Base-by-base conservation (phyloP, 345 rosid genomes). In the Noccaea bulbosa region DNA sequence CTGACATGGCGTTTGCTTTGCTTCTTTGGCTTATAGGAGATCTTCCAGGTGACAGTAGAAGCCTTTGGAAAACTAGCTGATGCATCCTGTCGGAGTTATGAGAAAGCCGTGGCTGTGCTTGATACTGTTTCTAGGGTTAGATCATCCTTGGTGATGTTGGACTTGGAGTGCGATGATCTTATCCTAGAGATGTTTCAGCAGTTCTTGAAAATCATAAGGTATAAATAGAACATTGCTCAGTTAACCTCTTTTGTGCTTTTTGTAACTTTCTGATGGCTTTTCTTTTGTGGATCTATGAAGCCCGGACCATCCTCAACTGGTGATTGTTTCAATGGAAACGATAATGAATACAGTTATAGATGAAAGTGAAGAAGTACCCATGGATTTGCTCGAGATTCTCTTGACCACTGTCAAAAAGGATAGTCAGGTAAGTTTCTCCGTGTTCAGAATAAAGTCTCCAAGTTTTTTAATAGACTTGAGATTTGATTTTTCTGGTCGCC, bases 101-200 rank as follows among this genome's bases (percentile, higher is more conserved):
- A 49, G 66, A 90, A 88, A 87, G 89, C 83, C 2, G 79, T 77
- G 30, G 80, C 79, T 11, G 78, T 87, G 67, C 90, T 93, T 61
- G 87, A 81, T 30, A 90, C 85, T 58, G 75, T 86, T 69, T 77
- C 98, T 24, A 85, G 73, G 74, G 90, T 88, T 34, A 83, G 86
- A 69, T 81, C 87, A 46, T 82, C 86, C 73, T 77, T 90, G 80
- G 73, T 93, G 74, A 88, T 93, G 97, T 72, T 88, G 77, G 96
- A 93, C 78, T 87, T 90, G 48, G 86, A 86, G 78, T 82, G 87
- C 41, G 87, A 90, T 57, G 78, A 65, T 53, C 79, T 88, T 67
- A 79, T 88, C 39, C 33, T 80, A 8, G 82, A 86, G 57, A 87
- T 90, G 90, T 88, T 93, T 80, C 83, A 65, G 17, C 78, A 48